Evolutionary conservation across 345 rosid species (phyloP).

Genomic region (Noccaea caerulescens): DNA sequence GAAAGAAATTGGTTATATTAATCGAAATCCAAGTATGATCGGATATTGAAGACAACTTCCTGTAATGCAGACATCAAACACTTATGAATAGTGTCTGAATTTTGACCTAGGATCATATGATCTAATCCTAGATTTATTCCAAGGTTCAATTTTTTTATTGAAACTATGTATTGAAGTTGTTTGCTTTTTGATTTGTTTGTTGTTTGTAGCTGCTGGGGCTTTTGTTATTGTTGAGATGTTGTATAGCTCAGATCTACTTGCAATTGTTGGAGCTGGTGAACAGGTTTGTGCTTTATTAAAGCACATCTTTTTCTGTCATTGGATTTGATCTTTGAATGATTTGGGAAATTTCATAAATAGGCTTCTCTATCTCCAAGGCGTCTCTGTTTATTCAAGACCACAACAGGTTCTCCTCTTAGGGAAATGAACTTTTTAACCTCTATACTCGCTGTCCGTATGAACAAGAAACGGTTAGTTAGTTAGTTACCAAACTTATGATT

Average conservation of each 20-base stretch:
- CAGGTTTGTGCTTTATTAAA: slow-evolving; percentile 55
- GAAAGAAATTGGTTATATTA: not conserved
- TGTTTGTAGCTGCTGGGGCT: slow-evolving; percentile 68
- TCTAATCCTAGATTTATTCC: not conserved
- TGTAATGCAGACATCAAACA: slow-evolving; percentile 18
- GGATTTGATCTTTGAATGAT: slow-evolving; percentile 18
- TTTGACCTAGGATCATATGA: not conserved
- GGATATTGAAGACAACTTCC: slow-evolving; percentile 1
- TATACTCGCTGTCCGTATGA: slow-evolving; percentile 80
- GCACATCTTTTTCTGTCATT: not conserved
- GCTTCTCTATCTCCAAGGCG: slow-evolving; percentile 85
- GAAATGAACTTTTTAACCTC: slow-evolving; percentile 82
- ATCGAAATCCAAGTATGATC: slow-evolving; percentile 3
- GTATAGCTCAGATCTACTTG: slow-evolving; percentile 85
- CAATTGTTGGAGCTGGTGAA: slow-evolving; percentile 96
- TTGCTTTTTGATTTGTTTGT: slow-evolving; percentile 29
- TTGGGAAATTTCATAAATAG: slow-evolving; percentile 45
- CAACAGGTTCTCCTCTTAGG: slow-evolving; percentile 63
- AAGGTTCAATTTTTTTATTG: not conserved
- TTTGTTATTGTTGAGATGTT: slow-evolving; percentile 87
- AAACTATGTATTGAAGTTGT: slow-evolving; percentile 31
- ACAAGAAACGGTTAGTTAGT: slow-evolving; percentile 60
- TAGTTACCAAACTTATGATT: not conserved
- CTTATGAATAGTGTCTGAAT: slow-evolving; percentile 8
- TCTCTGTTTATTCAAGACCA: slow-evolving; percentile 78